phyloP scores from a whole-genome alignment of 805 yeast genomes.

The Wickerhamiella australiensis region DNA sequence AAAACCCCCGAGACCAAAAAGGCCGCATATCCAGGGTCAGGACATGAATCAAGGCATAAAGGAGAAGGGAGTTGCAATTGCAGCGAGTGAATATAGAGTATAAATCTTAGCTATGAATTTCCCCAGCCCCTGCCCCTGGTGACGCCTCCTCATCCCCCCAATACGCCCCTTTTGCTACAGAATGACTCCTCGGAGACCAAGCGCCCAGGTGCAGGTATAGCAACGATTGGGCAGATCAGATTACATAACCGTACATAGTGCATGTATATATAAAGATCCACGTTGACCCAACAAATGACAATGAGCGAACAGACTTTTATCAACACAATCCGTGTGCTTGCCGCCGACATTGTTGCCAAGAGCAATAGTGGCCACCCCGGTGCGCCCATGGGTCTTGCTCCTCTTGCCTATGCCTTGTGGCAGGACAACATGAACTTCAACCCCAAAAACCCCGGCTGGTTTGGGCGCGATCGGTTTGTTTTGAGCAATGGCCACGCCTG shows the following conservation, averaged over 20 bases:
- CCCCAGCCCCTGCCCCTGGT: no score
- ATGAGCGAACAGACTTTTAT: constrained; percentile 59
- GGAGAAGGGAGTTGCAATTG: no score
- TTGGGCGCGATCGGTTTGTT: constrained; percentile 90
- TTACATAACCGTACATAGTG: neutral
- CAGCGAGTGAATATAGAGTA: no score
- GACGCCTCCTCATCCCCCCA: neutral
- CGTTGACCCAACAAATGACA: neutral
- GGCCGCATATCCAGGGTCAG: no score
- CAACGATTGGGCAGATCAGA: neutral
- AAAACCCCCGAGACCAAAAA: no score
- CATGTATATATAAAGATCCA: neutral
- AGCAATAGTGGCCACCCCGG: constrained; percentile 99
- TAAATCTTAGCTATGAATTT: no score
- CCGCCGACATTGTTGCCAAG: constrained; percentile 74
- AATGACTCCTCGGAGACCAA: neutral
- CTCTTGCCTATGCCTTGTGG: constrained; percentile 82
- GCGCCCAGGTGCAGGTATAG: no score
- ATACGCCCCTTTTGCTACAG: neutral
- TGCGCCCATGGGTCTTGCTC: constrained; percentile 96
- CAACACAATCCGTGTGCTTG: constrained; percentile 76
- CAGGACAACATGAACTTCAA: constrained; percentile 64
- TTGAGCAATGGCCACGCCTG: constrained; percentile 95
- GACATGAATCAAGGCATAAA: no score
- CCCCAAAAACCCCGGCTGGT: constrained; percentile 86